phyloP scores from a whole-genome alignment of 495 filamentous ascomycete species.

The Clohesyomyces aquaticus region DNA sequence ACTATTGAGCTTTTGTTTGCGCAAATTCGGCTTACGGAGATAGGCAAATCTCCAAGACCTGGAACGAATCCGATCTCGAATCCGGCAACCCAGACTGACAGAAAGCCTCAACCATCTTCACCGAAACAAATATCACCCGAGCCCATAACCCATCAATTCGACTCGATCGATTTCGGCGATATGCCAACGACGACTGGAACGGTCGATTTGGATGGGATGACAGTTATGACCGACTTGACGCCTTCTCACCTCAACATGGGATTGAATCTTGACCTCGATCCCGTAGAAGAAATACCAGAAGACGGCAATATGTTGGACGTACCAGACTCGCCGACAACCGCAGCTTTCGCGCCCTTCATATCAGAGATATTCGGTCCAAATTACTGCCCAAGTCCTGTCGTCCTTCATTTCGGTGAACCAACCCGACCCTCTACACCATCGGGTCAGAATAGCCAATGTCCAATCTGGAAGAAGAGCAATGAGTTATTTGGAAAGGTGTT shows the following conservation, averaged over 20 bases:
- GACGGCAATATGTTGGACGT: slow-evolving; percentile 12
- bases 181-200: slow-evolving; percentile 3
- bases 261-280: slow-evolving; percentile 20
- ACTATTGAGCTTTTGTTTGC: background rate
- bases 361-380: slow-evolving; percentile 29
- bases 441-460: slow-evolving; percentile 12
- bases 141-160: slow-evolving; percentile 2
- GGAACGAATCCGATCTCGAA: slow-evolving; percentile 8
- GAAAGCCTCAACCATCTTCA: slow-evolving; percentile 3
- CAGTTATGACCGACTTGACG: slow-evolving; percentile 22
- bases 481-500: slow-evolving; percentile 28
- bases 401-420: slow-evolving; percentile 33
- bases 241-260: slow-evolving; percentile 1
- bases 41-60: slow-evolving; percentile 23
- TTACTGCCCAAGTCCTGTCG: slow-evolving; percentile 29
- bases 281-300: slow-evolving; percentile 19
- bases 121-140: slow-evolving; percentile 7
- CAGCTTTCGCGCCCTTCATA: slow-evolving; percentile 33
- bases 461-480: slow-evolving; percentile 35
- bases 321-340: slow-evolving; percentile 28
- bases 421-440: background rate
- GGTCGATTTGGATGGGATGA: slow-evolving; percentile 31
- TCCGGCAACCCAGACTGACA: slow-evolving; percentile 1
- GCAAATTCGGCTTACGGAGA: slow-evolving; percentile 17
- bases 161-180: slow-evolving; percentile 14